Base-by-base conservation (phyloP, 2,329 filamentous ascomycete species). In the Nigrospora osmanthi region DNA sequence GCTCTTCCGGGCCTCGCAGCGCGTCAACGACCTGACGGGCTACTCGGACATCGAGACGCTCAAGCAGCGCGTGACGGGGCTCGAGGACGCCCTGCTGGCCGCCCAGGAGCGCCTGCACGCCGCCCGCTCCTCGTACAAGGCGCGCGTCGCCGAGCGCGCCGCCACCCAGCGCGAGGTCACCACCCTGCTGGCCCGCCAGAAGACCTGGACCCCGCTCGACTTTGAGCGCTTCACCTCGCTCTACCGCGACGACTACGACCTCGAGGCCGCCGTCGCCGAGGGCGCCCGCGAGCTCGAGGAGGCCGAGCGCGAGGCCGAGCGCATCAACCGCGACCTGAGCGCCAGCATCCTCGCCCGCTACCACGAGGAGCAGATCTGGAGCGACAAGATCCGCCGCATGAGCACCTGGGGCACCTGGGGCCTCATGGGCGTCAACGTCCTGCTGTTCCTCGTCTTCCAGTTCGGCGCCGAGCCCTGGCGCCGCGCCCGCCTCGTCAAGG, bases 361-460 rank as follows among this genome's bases (percentile, higher is more conserved):
- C 66, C 93, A 98, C 64, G 93, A 98, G 68, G 93, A 98, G 70
- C 93, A 98, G 70, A 94, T 98, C 46, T 98, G 93, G 93, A 95
- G 88, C 60, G 93, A 98, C 63, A 91, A 95, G 56, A 98, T 98
- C 61, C 78, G 93, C 33, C 77, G 93, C 52, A 95, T 95, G 74
- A 93, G 87, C 62, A 98, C 93, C 0, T 98, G 93, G 93, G 91
- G 94, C 33, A 98, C 93, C 0, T 97, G 94, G 82, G 93, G 91
- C 0, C 70, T 98, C 49, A 98, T 98, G 93, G 91, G 91, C 19
- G 80, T 97, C 58, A 98, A 98, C 61, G 87, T 97, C 31, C 63
- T 97, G 49, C 68, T 98, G 39, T 88, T 98, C 60, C 67, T 98
- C 43, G 75, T 90, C 15, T 82, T 94, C 55, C 84, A 96, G 66